Base-by-base conservation (phyloP, 106 monocot species). In the Acorus calamus region DNA sequence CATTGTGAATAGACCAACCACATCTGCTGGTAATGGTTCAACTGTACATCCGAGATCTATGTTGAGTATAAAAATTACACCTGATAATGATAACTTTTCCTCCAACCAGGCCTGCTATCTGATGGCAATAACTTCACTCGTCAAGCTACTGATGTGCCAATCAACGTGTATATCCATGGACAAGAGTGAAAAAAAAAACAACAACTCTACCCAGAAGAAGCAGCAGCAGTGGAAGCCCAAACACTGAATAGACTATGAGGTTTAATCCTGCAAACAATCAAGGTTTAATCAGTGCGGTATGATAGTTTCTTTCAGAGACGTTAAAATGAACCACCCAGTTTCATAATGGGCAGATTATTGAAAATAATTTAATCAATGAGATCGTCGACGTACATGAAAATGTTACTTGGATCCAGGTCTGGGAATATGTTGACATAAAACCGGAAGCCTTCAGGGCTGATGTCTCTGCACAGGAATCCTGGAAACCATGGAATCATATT, bases 361-460 rank as follows among this genome's bases (percentile, higher is more conserved):
- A 28, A 28, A 28, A 28, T 42, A 7, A n/a, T 46, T 7, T 5
- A 7, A 55, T 8, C 5, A 55, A 12, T 3, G 4, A 46, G 14
- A 6, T 42, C 4, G 12, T 50, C 10, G 6, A 76, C 84, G 80
- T 74, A 98, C 91, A 42, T 47, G 57, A 85, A 73, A 42, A 98
- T 83, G 69, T 85, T 61, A 42, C 53, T 66, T 8, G 69, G 68
- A 77, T 91, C 83, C 63, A 98, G 72, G 14, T 91, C 96, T 64
- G 75, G 83, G 72, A 98, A 98, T 7, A 91, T 49, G 79, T 98
- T 98, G 47, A 73, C 60, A 66, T 77, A 88, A 65, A 98, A 98
- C 53, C 91, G 96, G 67, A 98, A 85, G 49, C 96, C 96, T 63
- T 98, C 96, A 46, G 96, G 84, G 61, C 96, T 98, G 55, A 85